Percentiles rank a stretch among this genome's conserved stretches.
Conservation (phyloP, 352 stramenopile species). For the Globisporangium polare region DNA sequence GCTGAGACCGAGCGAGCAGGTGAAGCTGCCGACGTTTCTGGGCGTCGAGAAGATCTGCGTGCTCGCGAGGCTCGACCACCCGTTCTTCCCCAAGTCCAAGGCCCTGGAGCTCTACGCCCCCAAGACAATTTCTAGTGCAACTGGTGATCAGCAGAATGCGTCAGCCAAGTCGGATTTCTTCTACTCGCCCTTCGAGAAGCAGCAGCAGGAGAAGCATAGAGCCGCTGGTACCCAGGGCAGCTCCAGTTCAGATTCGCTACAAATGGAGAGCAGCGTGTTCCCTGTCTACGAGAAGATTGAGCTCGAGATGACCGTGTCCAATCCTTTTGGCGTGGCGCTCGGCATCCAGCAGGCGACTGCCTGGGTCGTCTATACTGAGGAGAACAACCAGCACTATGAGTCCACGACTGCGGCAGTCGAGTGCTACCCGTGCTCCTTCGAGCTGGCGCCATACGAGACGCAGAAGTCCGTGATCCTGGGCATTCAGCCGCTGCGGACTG, state of each 20-base stretch:
- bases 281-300: conserved; percentile 54
- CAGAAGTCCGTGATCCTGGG: conserved; percentile 40
- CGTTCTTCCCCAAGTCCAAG: conserved; percentile 32
- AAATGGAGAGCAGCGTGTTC: conserved; percentile 39
- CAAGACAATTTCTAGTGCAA: not conserved
- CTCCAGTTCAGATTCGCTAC: not conserved
- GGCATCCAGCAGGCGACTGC: conserved; percentile 57
- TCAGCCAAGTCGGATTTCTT: conserved; percentile 39
- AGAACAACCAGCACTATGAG: not conserved
- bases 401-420: conserved; percentile 27
- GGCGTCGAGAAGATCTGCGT: conserved; percentile 47
- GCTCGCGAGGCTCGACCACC: conserved; percentile 26
- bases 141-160: not conserved
- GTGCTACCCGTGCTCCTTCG: conserved; percentile 52
- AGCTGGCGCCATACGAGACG: conserved; percentile 49
- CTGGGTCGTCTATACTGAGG: conserved; percentile 40
- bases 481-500: conserved; percentile 41
- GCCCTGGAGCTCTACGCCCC: conserved; percentile 31
- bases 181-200: conserved; percentile 60
- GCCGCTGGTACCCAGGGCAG: conserved; percentile 18
- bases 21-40: conserved; percentile 52
- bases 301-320: conserved; percentile 56
- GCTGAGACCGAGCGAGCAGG: conserved; percentile 50
- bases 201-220: conserved; percentile 25
- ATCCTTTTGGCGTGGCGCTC: conserved; percentile 59